Evolutionary conservation across 805 yeast genomes (phyloP), one percentile per base, ranked within the genome.

Genomic region (Metschnikowia amazonensis): DNA sequence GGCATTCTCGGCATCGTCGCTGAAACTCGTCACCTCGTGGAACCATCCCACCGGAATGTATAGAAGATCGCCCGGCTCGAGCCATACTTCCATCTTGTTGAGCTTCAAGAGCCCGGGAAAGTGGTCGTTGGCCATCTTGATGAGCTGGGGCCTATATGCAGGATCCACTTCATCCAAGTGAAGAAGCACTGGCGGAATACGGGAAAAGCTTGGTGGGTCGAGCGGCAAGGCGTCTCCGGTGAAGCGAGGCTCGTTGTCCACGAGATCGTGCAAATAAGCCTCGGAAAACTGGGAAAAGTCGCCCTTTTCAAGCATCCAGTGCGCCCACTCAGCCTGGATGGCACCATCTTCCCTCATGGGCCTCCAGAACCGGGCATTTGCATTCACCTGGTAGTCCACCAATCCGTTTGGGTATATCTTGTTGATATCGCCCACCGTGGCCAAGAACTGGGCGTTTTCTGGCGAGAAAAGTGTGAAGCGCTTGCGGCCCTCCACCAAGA

Each of bases 1-100:
- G 2, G 71, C 63, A 24, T 57, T 58, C 13, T 53, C 59, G 1
- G 36, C 41, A 5, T 48, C 52, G 8, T 59, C 60, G 2, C 83
- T 82, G 59, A 69, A 82, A 8, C 87, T 81, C 1, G 86, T 76
- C 2, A 85, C 92, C 60, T 85, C 92, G 59, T 85, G 92, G 56
- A 85, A 85, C 90, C 90, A 85, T 2, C 92, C 89, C 1, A 86
- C 76, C 0, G 92, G 92, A 21, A 85, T 59, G 57, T 77, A 85
- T 18, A 85, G 60, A 82, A 82, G 79, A 40, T 84, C 80, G 0
- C 89, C 89, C 0, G 83, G 81, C 24, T 72, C 57, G 23, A 85
- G 52, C 58, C 74, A 67, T 1, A 80, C 80, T 14, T 72, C 66
- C 13, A 74, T 57, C 37, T 70, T 68, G 16, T 67, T 61, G 1